Evolutionary conservation across 495 filamentous ascomycete species (phyloP).

Genomic region (Lophium mytilinum): DNA sequence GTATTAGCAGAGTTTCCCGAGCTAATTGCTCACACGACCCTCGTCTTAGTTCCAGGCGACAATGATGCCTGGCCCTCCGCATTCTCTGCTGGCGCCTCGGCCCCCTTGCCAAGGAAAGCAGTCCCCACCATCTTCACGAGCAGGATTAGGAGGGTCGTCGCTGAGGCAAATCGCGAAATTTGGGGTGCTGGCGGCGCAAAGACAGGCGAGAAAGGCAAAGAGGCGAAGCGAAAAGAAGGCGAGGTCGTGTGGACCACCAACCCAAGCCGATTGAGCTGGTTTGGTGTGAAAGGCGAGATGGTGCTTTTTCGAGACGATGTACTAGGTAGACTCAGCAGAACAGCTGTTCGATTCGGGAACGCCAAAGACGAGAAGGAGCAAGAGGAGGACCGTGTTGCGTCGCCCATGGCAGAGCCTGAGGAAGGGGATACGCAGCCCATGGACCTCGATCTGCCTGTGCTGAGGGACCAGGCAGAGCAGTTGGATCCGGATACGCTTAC

Average conservation of each 20-base stretch:
- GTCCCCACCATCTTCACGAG: conserved; percentile 86
- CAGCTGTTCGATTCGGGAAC: conserved; percentile 51
- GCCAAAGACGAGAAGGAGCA: conserved; percentile 27
- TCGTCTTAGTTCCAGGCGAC: conserved; percentile 89
- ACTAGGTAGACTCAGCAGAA: conserved; percentile 64
- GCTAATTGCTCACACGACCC: conserved; percentile 68
- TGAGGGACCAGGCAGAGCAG: conserved; percentile 16
- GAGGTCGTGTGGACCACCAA: conserved; percentile 85
- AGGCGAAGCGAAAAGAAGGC: conserved; percentile 43
- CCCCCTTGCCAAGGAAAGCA: conserved; percentile 59
- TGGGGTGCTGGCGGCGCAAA: conserved; percentile 9
- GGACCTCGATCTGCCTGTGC: conserved; percentile 19
- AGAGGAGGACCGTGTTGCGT: conserved; percentile 9
- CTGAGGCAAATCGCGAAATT: conserved; percentile 60
- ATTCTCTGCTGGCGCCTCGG: conserved; percentile 74
- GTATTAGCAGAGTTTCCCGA: conserved; percentile 79
- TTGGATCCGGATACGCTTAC: conserved; percentile 44
- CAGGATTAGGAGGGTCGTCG: conserved; percentile 69
- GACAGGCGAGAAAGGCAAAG: conserved; percentile 25
- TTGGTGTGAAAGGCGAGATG: conserved; percentile 79
- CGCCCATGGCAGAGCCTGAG: not conserved
- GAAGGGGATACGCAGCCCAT: conserved; percentile 15
- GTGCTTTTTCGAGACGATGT: conserved; percentile 82
- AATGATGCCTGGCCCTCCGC: conserved; percentile 90
- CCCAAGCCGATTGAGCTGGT: conserved; percentile 69